Evolutionary conservation across 768 basidiomycete species (phyloP).

Genomic region (Trametes cingulata): DNA sequence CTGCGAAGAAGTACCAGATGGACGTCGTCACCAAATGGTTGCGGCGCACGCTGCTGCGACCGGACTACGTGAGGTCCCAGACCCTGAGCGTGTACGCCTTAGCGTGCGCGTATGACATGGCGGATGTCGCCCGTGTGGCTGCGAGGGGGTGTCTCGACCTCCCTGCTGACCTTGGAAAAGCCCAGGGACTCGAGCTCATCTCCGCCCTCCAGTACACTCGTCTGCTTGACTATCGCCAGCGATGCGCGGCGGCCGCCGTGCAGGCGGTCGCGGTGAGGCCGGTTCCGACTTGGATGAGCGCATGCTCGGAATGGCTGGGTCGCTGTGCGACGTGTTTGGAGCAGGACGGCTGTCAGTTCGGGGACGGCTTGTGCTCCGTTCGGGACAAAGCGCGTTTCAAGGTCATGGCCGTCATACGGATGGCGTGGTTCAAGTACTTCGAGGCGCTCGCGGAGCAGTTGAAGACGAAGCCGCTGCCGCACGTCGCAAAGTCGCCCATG

Average conservation of each 20-base stretch:
- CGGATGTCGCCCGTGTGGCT: constrained; percentile 7
- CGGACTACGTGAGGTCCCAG: background rate
- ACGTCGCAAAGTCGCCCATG: background rate
- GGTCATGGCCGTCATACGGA: background rate
- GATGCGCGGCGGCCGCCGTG: constrained; percentile 34
- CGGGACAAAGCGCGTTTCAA: background rate
- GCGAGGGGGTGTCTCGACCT: background rate
- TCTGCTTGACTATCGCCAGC: constrained; percentile 11
- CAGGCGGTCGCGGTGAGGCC: background rate
- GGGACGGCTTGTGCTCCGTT: too few relatives aligned
- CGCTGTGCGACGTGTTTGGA: background rate
- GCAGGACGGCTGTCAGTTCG: background rate
- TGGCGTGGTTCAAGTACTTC: background rate
- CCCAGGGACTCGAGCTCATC: constrained; percentile 4
- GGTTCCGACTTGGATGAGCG: background rate
- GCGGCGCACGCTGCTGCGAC: background rate
- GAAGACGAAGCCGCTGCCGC: background rate
- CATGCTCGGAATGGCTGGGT: background rate
- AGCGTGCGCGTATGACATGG: constrained; percentile 4
- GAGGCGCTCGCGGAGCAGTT: background rate
- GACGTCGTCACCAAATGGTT: background rate
- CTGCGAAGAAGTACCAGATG: constrained; percentile 25
- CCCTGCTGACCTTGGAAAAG: background rate
- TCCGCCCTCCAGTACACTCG: constrained; percentile 8
- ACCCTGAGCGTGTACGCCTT: constrained; percentile 8